Conservation (phyloP, 805 yeast species). For the Starmera amethionina region DNA sequence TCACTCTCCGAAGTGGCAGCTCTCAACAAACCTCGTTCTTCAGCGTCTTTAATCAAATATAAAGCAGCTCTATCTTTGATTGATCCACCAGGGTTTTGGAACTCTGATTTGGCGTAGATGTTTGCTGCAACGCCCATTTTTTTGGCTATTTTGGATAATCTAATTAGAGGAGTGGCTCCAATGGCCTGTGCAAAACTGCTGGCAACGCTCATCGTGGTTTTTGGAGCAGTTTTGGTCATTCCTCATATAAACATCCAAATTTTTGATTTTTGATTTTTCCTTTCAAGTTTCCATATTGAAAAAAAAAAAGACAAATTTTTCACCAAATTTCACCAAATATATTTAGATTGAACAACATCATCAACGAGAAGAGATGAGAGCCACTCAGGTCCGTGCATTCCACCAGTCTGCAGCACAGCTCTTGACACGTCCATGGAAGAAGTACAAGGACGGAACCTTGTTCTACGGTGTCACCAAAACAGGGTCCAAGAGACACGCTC, state of each 20-base stretch:
- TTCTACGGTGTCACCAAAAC: conserved; percentile 72
- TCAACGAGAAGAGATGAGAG: conserved; percentile 31
- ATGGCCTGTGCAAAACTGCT: conserved; percentile 36
- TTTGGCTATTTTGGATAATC: conserved; percentile 44
- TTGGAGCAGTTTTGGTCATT: no score
- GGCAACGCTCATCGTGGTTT: no score
- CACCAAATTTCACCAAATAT: no score
- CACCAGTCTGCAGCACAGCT: conserved; percentile 34
- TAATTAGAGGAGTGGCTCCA: conserved; percentile 86
- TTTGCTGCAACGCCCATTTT: conserved; percentile 46
- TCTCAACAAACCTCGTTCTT: conserved; percentile 45
- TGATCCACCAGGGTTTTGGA: conserved; percentile 90
- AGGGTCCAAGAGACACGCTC: conserved; percentile 75
- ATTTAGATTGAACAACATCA: no score
- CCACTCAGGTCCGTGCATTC: conserved; percentile 34
- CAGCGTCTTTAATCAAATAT: conserved; percentile 71
- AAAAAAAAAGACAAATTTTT: no score
- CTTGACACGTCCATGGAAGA: conserved; percentile 84
- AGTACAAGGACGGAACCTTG: conserved; percentile 69
- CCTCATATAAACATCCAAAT: no score
- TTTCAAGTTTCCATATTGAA: no score
- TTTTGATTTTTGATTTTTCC: no score
- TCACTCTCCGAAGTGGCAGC: conserved; percentile 45
- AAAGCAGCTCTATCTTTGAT: conserved; percentile 88
- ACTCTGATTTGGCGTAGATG: conserved; percentile 85